Base-by-base conservation (phyloP, 495 filamentous ascomycete genomes). In the Acidomyces sp. region DNA sequence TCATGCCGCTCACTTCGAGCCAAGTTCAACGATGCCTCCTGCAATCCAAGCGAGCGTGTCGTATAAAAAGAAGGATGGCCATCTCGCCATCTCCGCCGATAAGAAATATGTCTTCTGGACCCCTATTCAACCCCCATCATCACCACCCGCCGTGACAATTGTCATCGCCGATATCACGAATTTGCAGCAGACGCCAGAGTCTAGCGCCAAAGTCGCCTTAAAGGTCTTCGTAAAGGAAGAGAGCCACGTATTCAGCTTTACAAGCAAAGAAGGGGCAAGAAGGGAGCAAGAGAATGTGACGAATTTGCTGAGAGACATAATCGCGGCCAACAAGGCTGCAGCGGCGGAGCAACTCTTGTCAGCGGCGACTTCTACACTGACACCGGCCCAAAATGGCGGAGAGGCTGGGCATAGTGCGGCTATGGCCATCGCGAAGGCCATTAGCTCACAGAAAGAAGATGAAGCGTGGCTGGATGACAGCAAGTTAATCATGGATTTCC, bases 31-130 rank as follows among this genome's bases (percentile, higher is more conserved):
- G n/a, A 50, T 50, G 46, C 28, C 46, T 45, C 35, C 46, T 30
- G 7, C 41, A 34, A 46, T n/a, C n/a, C n/a, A 22, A 19, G 48
- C 47, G 6, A 70, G 71, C 44, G 79, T 84, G 42, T 68, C 75
- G 38, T 95, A 88, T 70, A 96, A 94, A 66, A 97, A 97, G 69
- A 86, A 88, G 64, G 85, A 95, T 68, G 90, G 90, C 56, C 74
- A 71, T 51, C 67, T 97, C 55, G 71, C 71, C 33, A 64, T 94
- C 36, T 69, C 80, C 20, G 64, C 68, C 24, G 80, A 88, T 62
- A 66, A 70, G 42, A 69, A 68, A 46, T 74, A 72, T 25, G 69
- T 97, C 31, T 77, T 73, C 55, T 97, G 87, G 87, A 82, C 73
- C 4, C 81, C 86, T 0, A 64, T 71, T 13, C 64, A 67, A 45